Evolutionary conservation across 768 basidiomycete genomes (phyloP).

Genomic region (Agaricus sinodeliciosus): DNA sequence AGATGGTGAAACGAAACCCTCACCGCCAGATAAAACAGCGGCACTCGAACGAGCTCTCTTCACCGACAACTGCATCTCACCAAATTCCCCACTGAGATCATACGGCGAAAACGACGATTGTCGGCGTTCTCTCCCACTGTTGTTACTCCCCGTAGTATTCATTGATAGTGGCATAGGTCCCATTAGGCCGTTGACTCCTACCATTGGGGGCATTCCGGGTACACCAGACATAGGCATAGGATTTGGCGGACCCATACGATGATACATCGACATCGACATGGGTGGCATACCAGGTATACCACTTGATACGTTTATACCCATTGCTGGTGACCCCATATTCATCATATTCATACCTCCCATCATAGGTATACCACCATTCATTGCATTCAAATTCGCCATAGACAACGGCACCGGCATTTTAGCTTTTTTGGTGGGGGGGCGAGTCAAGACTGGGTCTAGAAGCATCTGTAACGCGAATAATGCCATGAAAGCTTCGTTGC

Average conservation of each 20-base stretch:
- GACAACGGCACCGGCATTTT: constrained; percentile 11
- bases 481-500: constrained; percentile 70
- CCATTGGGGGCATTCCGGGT: constrained; percentile 5
- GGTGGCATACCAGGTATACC: constrained; percentile 11
- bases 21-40: background rate
- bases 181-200: background rate
- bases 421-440: constrained; percentile 27
- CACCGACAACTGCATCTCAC: constrained; percentile 25
- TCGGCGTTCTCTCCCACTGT: background rate
- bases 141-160: background rate
- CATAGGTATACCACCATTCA: constrained; percentile 12
- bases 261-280: constrained; percentile 12
- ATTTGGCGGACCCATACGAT: constrained; percentile 9
- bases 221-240: constrained; percentile 3
- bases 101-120: constrained; percentile 20
- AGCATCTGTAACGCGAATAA: constrained; percentile 67
- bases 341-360: constrained; percentile 13
- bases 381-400: constrained; percentile 4
- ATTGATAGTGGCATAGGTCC: background rate
- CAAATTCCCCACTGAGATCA: constrained; percentile 35
- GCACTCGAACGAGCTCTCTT: constrained; percentile 8
- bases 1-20: background rate
- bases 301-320: constrained; percentile 4
- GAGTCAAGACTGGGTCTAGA: constrained; percentile 45
- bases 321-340: background rate